Percentiles rank a stretch among this genome's conserved stretches.
These are phyloP conservation scores for Colletotrichum chlorophyti DNA, from an alignment of 2,329 filamentous ascomycete genomes.

Conservation along the genomic window DNA sequence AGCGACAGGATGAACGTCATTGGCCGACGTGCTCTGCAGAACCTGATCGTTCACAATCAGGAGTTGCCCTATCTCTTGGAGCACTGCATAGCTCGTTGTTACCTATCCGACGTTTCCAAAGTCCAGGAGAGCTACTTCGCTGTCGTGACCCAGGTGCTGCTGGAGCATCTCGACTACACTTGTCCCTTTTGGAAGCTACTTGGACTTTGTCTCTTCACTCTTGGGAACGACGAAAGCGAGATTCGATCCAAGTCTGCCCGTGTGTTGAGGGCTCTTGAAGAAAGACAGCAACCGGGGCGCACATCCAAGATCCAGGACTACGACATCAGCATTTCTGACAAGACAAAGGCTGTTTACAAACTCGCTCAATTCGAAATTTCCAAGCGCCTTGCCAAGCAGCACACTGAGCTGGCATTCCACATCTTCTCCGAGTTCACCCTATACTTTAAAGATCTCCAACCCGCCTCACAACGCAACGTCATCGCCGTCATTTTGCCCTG, in stretches of 20 bases:
- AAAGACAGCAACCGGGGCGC: conserved; percentile 73
- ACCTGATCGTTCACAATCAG: conserved; percentile 88
- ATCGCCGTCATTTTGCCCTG: conserved; percentile 94
- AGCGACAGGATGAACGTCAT: conserved; percentile 94
- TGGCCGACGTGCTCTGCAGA: conserved; percentile 85
- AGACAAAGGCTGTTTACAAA: conserved; percentile 98
- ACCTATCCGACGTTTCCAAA: conserved; percentile 80
- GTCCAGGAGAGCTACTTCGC: conserved; percentile 95
- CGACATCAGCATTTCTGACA: conserved; percentile 97
- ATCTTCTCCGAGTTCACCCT: conserved; percentile 95
- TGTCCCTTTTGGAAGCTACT: conserved; percentile 91
- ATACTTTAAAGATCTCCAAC: conserved; percentile 87
- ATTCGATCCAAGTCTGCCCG: conserved; percentile 88
- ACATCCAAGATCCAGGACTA: conserved; percentile 95
- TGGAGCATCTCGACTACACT: conserved; percentile 81
- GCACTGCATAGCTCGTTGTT: conserved; percentile 91
- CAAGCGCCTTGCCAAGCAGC: conserved; percentile 84
- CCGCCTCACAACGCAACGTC: conserved; percentile 88
- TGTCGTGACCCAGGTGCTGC: conserved; percentile 86
- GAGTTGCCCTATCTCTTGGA: conserved; percentile 86
- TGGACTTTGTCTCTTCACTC: conserved; percentile 85
- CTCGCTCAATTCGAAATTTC: conserved; percentile 97
- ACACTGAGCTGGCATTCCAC: conserved; percentile 87
- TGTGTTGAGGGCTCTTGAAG: conserved; percentile 81
- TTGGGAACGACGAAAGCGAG: conserved; percentile 89